A percentile compares a stretch with the other conserved stretches of the same genome.
Evolutionary conservation across 2,329 filamentous ascomycete species (phyloP).

Genomic region (Paramyrothecium sp.): DNA sequence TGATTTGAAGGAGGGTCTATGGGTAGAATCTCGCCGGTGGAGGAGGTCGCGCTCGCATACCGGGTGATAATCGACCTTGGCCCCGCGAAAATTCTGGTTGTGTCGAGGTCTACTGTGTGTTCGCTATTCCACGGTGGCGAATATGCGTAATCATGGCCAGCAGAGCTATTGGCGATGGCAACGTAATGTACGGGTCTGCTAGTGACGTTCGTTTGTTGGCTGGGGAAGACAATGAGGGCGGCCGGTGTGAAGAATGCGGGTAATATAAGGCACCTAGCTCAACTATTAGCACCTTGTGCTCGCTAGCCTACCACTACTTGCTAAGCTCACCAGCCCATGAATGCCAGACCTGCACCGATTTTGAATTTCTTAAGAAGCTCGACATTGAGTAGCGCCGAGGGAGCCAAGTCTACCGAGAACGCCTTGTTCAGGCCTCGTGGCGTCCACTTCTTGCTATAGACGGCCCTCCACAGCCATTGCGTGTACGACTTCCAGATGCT

Average conservation of each 20-base stretch:
- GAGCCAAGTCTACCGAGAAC: constrained; percentile 1
- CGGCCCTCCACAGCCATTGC: constrained; percentile 7
- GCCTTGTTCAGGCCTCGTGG: constrained; percentile 6
- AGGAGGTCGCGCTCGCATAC: neutral
- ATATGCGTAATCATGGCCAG: neutral
- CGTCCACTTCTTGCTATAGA: constrained; percentile 2
- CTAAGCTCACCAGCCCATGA: neutral
- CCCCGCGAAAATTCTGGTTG: neutral
- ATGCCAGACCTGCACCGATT: neutral
- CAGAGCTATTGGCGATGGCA: neutral
- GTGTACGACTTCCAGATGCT: constrained; percentile 7
- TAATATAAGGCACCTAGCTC: neutral
- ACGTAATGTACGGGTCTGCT: neutral
- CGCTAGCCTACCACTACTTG: too few species aligned
- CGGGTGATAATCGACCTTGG: neutral
- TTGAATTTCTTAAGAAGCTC: neutral
- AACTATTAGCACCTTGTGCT: neutral
- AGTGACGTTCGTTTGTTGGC: neutral
- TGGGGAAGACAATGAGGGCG: neutral
- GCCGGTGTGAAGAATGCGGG: too few species aligned
- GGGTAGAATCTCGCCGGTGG: neutral
- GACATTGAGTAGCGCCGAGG: neutral
- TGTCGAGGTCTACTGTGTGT: too few species aligned
- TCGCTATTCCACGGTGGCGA: constrained; percentile 1
- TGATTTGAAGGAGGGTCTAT: neutral